Conservation (phyloP, 805 yeast genomes). For the Sugiyamaella valdiviana region DNA sequence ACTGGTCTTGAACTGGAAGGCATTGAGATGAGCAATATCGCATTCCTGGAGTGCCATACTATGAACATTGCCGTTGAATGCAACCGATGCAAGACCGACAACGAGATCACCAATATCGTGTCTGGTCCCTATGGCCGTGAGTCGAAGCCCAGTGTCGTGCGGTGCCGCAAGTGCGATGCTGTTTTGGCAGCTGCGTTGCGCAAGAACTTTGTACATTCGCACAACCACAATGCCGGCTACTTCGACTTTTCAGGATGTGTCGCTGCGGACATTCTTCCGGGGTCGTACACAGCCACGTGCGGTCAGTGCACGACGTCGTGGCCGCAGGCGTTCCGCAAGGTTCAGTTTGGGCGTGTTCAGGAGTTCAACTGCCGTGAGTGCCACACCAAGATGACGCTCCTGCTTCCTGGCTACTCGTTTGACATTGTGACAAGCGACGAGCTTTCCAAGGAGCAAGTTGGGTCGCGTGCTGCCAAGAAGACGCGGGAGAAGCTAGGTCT, state of each 20-base stretch:
- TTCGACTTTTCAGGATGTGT: conserved; percentile 36
- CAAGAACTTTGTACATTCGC: conserved; percentile 33
- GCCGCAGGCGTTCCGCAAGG: conserved; percentile 27
- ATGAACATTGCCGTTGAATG: conserved; percentile 34
- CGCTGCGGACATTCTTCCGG: conserved; percentile 33
- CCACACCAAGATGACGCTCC: conserved; percentile 32
- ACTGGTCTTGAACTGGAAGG: conserved; percentile 32
- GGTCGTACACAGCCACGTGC: conserved; percentile 34
- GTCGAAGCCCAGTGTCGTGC: conserved; percentile 27
- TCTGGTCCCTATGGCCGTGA: conserved; percentile 32
- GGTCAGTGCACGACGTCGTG: conserved; percentile 28
- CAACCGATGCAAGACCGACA: conserved; percentile 33
- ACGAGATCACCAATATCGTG: conserved; percentile 31
- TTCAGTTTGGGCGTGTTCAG: conserved; percentile 31
- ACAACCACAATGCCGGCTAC: conserved; percentile 30
- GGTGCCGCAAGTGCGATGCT: conserved; percentile 33
- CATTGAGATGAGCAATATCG: conserved; percentile 29
- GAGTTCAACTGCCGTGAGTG: conserved; percentile 33
- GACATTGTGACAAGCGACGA: conserved; percentile 29
- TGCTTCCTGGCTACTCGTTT: conserved; percentile 31
- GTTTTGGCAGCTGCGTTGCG: conserved; percentile 32
- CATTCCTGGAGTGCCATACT: conserved; percentile 31
- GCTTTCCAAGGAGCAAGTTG: conserved; percentile 16
- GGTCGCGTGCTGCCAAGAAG: conserved; percentile 15
- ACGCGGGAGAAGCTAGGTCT: conserved; percentile 27